A percentile compares a stretch with the other conserved stretches of the same genome.
These are phyloP conservation scores for Amanita rubescens DNA, from an alignment of 768 basidiomycete species.

Conservation along the genomic window DNA sequence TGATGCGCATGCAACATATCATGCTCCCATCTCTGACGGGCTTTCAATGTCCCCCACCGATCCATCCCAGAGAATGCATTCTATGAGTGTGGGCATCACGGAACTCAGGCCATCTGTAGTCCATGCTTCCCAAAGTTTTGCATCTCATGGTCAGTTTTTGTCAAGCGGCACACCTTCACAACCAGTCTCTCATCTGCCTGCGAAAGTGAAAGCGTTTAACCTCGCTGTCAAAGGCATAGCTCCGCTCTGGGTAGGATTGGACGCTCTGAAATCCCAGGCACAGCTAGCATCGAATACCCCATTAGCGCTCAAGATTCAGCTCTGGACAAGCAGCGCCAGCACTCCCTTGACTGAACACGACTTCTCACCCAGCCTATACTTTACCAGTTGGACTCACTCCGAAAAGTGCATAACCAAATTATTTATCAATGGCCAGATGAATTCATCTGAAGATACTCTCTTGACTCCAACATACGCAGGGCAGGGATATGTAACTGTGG, in stretches of 20 bases:
- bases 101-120: background rate
- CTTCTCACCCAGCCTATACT: constrained; percentile 49
- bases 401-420: constrained; percentile 61
- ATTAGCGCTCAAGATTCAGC: constrained; percentile 47
- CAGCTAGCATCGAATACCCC: constrained; percentile 31
- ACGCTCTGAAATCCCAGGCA: constrained; percentile 35
- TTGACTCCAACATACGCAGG: constrained; percentile 43
- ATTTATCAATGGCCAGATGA: constrained; percentile 41
- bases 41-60: background rate
- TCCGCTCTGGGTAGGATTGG: constrained; percentile 53
- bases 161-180: background rate
- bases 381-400: constrained; percentile 46
- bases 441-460: constrained; percentile 43
- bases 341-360: constrained; percentile 55
- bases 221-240: constrained; percentile 54
- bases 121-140: background rate
- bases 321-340: constrained; percentile 50
- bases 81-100: background rate
- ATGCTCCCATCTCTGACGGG: background rate
- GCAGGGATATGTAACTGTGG: constrained; percentile 42
- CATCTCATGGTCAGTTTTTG: background rate
- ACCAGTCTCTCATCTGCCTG: background rate
- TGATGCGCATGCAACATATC: constrained; percentile 13
- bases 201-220: constrained; percentile 1
- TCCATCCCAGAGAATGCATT: background rate